phyloP scores from a whole-genome alignment of 805 yeast genomes.

The Schwanniomyces polymorphus region DNA sequence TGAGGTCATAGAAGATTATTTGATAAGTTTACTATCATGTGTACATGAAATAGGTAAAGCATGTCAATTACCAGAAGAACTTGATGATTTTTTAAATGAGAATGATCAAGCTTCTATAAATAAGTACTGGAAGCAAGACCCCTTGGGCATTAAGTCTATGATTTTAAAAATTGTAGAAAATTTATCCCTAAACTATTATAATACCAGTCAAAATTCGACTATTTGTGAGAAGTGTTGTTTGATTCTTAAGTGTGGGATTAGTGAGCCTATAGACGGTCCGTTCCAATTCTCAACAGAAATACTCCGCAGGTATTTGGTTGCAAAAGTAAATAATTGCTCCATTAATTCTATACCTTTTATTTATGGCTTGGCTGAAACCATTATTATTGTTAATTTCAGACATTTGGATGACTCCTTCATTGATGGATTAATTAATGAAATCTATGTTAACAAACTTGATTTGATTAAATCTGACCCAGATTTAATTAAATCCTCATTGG shows the following conservation, averaged over 20 bases:
- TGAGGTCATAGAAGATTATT: conserved; percentile 41
- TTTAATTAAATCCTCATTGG: conserved; percentile 49
- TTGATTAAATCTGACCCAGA: conserved; percentile 58
- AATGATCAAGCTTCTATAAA: conserved; percentile 27
- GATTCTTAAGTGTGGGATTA: conserved; percentile 62
- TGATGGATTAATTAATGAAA: conserved; percentile 32
- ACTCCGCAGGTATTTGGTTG: conserved; percentile 38
- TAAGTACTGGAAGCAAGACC: conserved; percentile 52
- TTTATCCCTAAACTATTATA: conserved; percentile 40
- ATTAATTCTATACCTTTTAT: conserved; percentile 41
- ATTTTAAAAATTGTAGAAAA: conserved; percentile 41
- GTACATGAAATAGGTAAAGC: conserved; percentile 74
- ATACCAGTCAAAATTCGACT: conserved; percentile 42
- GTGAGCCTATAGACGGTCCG: conserved; percentile 65
- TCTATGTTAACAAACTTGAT: conserved; percentile 35
- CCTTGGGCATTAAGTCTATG: conserved; percentile 41
- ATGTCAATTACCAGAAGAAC: conserved; percentile 56
- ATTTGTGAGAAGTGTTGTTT: conserved; percentile 64
- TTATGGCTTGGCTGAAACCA: conserved; percentile 45
- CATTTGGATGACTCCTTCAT: conserved; percentile 29
- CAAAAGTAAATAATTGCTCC: conserved; percentile 29
- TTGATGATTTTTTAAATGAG: conserved; percentile 36
- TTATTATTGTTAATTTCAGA: conserved; percentile 38
- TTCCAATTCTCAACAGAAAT: conserved; percentile 51
- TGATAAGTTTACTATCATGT: conserved; percentile 59